phyloP scores from a whole-genome alignment of 2,329 filamentous ascomycete genomes.

The Ophiostoma ips region DNA sequence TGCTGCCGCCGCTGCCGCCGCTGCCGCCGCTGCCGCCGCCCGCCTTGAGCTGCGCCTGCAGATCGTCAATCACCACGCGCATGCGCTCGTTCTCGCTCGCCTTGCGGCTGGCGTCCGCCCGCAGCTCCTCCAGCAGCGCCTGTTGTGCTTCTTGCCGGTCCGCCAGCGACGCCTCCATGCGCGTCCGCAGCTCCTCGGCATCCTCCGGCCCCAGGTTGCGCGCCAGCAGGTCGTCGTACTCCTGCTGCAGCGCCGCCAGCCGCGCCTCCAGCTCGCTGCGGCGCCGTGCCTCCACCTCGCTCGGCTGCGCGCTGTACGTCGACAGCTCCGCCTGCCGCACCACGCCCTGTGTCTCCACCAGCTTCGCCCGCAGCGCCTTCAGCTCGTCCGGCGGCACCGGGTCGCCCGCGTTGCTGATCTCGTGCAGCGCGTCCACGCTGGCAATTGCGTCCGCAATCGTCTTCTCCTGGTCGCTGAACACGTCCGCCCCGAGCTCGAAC shows the following conservation, averaged over 20 bases:
- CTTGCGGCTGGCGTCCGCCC: constrained; percentile 61
- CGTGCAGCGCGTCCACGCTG: constrained; percentile 64
- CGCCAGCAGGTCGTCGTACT: constrained; percentile 73
- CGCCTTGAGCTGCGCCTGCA: constrained; percentile 60
- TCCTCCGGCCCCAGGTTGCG: constrained; percentile 67
- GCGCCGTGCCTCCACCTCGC: constrained; percentile 51
- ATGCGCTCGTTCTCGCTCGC: constrained; percentile 71
- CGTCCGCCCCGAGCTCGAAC: constrained; percentile 83
- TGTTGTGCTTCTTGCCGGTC: constrained; percentile 61
- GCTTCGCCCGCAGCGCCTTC: constrained; percentile 57
- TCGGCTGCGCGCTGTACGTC: constrained; percentile 54
- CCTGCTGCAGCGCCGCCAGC: constrained; percentile 58
- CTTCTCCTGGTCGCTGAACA: constrained; percentile 87
- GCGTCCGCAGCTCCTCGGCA: constrained; percentile 69
- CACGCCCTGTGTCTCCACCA: constrained; percentile 83
- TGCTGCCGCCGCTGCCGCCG: constrained; percentile 11
- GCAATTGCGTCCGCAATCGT: constrained; percentile 73
- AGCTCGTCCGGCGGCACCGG: constrained; percentile 71
- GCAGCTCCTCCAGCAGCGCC: constrained; percentile 63
- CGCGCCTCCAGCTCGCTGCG: constrained; percentile 65
- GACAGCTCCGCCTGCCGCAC: constrained; percentile 86
- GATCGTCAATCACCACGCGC: constrained; percentile 65
- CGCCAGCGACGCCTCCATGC: constrained; percentile 62
- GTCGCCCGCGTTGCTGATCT: constrained; percentile 64
- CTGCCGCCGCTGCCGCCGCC: constrained; percentile 30